Evolutionary conservation across 2,329 filamentous ascomycete genomes (phyloP).

Genomic region (Penicillium freii): DNA sequence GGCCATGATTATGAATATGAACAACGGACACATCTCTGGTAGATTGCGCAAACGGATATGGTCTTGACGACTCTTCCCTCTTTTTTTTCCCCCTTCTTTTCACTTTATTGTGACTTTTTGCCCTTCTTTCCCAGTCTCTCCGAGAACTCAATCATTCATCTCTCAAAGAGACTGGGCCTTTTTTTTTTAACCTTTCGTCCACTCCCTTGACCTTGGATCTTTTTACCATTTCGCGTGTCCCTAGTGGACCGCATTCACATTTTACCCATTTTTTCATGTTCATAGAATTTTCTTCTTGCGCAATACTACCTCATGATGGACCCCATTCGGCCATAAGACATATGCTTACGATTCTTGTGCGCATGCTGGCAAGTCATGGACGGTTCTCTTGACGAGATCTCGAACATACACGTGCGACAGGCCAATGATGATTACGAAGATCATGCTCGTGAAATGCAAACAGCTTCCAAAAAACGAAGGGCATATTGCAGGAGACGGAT

Average conservation of each 20-base stretch:
- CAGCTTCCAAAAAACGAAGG: not conserved
- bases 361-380: slow-evolving; percentile 5
- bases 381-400: slow-evolving; percentile 9
- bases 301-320: slow-evolving; percentile 24
- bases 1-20: not conserved
- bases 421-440: slow-evolving; percentile 4
- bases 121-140: slow-evolving; percentile 18
- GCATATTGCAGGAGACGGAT: not conserved
- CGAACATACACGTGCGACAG: slow-evolving; percentile 3
- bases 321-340: slow-evolving; percentile 3
- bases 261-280: slow-evolving; percentile 9
- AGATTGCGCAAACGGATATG: slow-evolving; percentile 20
- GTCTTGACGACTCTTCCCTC: slow-evolving; percentile 22
- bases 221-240: slow-evolving; percentile 15
- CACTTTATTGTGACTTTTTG: slow-evolving; percentile 7
- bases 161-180: slow-evolving; percentile 1
- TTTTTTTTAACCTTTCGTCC: slow-evolving; percentile 17
- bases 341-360: slow-evolving; percentile 2
- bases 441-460: slow-evolving; percentile 1
- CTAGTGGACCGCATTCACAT: slow-evolving; percentile 18
- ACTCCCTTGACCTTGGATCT: slow-evolving; percentile 13
- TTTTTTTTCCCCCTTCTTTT: slow-evolving; percentile 10
- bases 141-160: not conserved
- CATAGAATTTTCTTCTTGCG: slow-evolving; percentile 18
- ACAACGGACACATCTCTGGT: slow-evolving; percentile 22